These are phyloP conservation scores for Coemansia sp. DNA, from an alignment of 192 early-diverging fungal species.

Conservation along the genomic window DNA sequence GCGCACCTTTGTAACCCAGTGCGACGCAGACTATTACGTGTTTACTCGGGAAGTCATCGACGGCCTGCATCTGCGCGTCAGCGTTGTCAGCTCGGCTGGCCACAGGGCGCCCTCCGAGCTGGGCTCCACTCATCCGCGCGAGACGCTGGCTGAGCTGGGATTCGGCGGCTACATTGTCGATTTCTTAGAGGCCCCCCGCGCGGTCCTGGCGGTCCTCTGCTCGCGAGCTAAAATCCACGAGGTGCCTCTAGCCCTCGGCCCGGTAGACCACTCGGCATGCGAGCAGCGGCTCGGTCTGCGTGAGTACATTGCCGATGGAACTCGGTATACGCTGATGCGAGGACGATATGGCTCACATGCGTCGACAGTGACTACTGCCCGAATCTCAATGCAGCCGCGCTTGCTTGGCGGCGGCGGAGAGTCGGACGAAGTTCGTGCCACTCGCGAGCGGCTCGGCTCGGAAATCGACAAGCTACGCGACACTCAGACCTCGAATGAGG, in stretches of 20 bases:
- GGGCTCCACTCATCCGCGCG: slow-evolving; percentile 14
- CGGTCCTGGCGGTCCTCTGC: slow-evolving; percentile 68
- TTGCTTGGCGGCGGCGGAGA: slow-evolving; percentile 39
- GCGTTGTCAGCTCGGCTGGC: slow-evolving; percentile 46
- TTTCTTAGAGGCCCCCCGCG: slow-evolving; percentile 68
- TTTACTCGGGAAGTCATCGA: slow-evolving; percentile 71
- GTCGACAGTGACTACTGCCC: slow-evolving; percentile 37
- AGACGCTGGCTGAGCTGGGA: slow-evolving; percentile 57
- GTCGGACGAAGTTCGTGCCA: slow-evolving; percentile 35
- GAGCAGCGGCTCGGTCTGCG: slow-evolving; percentile 19
- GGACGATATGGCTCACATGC: slow-evolving; percentile 49
- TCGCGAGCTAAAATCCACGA: slow-evolving; percentile 60
- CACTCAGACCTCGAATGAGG: slow-evolving; percentile 29
- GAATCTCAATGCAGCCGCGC: slow-evolving; percentile 17
- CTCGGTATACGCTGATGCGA: slow-evolving; percentile 28
- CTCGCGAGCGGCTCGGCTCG: slow-evolving; percentile 20
- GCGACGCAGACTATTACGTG: slow-evolving; percentile 72
- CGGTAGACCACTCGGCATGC: slow-evolving; percentile 38
- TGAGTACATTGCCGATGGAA: slow-evolving; percentile 49
- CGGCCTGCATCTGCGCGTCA: slow-evolving; percentile 60
- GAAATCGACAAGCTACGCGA: slow-evolving; percentile 36
- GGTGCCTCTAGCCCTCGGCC: slow-evolving; percentile 47
- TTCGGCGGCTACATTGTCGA: slow-evolving; percentile 79
- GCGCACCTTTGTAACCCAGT: slow-evolving; percentile 80
- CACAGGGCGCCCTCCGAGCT: slow-evolving; percentile 1